phyloP scores from a whole-genome alignment of 805 yeast species.

The Grigorovia transvaalensis region DNA sequence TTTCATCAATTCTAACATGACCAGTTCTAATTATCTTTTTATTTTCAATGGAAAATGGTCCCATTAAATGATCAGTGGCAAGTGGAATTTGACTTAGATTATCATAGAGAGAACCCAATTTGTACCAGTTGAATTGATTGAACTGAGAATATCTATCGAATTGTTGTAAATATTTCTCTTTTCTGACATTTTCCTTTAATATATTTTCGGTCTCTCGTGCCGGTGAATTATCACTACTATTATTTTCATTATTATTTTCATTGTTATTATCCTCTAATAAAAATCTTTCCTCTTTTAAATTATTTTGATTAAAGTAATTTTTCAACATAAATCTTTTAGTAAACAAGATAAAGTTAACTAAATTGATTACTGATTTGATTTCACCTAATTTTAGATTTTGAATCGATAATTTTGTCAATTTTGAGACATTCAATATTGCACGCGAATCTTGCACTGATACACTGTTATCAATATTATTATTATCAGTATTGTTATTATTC shows the following conservation, averaged over 20 bases:
- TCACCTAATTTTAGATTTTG: conserved; percentile 50
- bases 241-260: too few species aligned
- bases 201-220: conserved; percentile 15
- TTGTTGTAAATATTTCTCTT: conserved; percentile 14
- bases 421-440: conserved; percentile 48
- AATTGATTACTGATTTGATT: conserved; percentile 39
- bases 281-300: conserved; percentile 14
- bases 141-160: conserved; percentile 28
- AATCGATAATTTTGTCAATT: conserved; percentile 54
- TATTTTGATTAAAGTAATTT: conserved; percentile 20
- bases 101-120: conserved; percentile 43
- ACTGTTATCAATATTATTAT: conserved; percentile 20
- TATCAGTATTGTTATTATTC: too few species aligned
- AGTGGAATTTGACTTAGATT: conserved; percentile 36
- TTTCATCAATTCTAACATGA: conserved; percentile 5
- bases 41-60: conserved; percentile 57
- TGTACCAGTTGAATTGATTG: conserved; percentile 47
- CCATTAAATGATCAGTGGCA: conserved; percentile 52
- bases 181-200: conserved; percentile 8
- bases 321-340: conserved; percentile 31
- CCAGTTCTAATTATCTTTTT: conserved; percentile 25
- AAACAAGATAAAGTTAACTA: conserved; percentile 36
- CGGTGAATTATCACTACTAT: background rate
- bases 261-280: conserved; percentile 6
- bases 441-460: conserved; percentile 55